Conservation (phyloP, 2,329 filamentous ascomycete genomes). For the Ceratocystis huliohia region DNA sequence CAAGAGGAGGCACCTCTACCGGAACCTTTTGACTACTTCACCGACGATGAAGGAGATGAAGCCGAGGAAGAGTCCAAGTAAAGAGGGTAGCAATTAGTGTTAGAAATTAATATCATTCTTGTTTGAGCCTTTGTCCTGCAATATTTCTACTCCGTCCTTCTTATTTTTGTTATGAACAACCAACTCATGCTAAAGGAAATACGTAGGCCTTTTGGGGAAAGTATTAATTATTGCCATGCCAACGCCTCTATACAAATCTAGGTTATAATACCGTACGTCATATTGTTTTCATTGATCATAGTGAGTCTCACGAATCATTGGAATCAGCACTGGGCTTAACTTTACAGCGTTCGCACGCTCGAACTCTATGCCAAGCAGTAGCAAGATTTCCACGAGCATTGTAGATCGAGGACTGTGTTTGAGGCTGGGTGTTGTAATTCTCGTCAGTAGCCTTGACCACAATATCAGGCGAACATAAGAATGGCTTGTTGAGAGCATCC, state of each 20-base stretch:
- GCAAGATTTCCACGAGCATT: slow-evolving; percentile 53
- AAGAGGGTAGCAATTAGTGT: not conserved
- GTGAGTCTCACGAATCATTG: not conserved
- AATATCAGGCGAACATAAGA: slow-evolving; percentile 36
- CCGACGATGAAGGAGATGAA: slow-evolving; percentile 45
- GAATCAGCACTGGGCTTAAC: not conserved
- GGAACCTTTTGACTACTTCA: slow-evolving; percentile 65
- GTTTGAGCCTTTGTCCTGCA: not conserved
- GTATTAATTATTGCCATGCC: not conserved
- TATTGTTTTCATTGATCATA: not conserved
- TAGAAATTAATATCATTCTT: not conserved
- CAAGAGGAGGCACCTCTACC: slow-evolving; percentile 60
- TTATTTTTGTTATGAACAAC: not conserved
- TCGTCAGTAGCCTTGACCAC: slow-evolving; percentile 56
- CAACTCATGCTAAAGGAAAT: not conserved
- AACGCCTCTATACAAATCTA: slow-evolving; percentile 6
- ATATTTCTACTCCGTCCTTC: not conserved
- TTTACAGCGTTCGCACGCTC: slow-evolving; percentile 28
- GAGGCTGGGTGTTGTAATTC: slow-evolving; percentile 53
- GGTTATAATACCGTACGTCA: not conserved
- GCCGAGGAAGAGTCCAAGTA: slow-evolving; percentile 5
- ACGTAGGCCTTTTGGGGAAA: not conserved
- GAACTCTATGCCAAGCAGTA: slow-evolving; percentile 53
- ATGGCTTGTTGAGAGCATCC: slow-evolving; percentile 20
- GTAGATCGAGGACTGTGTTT: slow-evolving; percentile 46